Conservation (phyloP, 2,329 filamentous ascomycete species). For the Cordyceps fumosorosea region DNA sequence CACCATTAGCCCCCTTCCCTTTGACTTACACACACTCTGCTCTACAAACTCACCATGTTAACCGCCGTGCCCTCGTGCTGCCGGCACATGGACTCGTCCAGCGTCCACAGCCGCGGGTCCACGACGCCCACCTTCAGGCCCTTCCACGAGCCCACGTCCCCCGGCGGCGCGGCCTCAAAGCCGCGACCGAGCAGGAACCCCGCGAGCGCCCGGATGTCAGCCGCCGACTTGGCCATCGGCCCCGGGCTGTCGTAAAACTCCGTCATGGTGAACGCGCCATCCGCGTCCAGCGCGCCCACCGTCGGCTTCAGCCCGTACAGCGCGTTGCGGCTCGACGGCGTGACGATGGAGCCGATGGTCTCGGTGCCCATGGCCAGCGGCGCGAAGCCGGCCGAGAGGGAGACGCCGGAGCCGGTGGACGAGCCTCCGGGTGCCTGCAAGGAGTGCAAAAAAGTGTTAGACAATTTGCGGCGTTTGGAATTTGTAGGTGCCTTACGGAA, state of each 20-base stretch:
- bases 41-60: slow-evolving; percentile 13
- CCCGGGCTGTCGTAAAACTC: slow-evolving; percentile 21
- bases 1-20: not conserved
- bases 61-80: slow-evolving; percentile 13
- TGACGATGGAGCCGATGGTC: slow-evolving; percentile 25
- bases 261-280: slow-evolving; percentile 19
- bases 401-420: slow-evolving; percentile 28
- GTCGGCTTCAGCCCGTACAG: slow-evolving; percentile 24
- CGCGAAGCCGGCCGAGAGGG: slow-evolving; percentile 24
- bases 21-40: not conserved
- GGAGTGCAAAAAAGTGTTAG: not conserved
- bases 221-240: slow-evolving; percentile 21
- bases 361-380: slow-evolving; percentile 28
- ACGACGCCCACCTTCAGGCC: slow-evolving; percentile 12
- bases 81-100: slow-evolving; percentile 13
- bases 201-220: slow-evolving; percentile 14
- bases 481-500: slow-evolving; percentile 14
- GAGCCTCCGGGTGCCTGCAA: slow-evolving; percentile 25
- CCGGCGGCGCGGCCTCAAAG: not conserved
- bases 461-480: not conserved
- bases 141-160: slow-evolving; percentile 11
- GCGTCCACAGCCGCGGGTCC: slow-evolving; percentile 13
- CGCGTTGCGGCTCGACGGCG: slow-evolving; percentile 17
- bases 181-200: slow-evolving; percentile 8
- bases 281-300: slow-evolving; percentile 14